Percentiles rank a stretch among this genome's conserved stretches.
These are phyloP conservation scores for Plasmopara halstedii DNA, from an alignment of 352 stramenopile genomes.

Conservation along the genomic window DNA sequence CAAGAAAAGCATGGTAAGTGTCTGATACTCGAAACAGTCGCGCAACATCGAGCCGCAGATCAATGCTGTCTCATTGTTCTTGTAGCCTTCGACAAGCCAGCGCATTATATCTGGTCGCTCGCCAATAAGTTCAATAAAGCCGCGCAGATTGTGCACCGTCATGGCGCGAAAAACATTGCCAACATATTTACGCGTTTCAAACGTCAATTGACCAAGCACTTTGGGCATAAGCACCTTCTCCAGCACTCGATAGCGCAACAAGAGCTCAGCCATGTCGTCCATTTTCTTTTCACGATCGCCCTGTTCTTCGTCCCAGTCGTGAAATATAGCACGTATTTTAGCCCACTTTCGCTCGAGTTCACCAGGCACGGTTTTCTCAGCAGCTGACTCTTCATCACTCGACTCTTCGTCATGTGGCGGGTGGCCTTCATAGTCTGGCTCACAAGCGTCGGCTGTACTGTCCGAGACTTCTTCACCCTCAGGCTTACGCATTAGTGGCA, in stretches of 20 bases:
- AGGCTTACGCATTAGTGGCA: constrained; percentile 14
- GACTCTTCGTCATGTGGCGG: constrained; percentile 37
- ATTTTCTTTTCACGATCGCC: constrained; percentile 70
- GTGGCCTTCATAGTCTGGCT: constrained; percentile 21
- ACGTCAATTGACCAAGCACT: constrained; percentile 62
- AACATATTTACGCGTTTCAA: constrained; percentile 80
- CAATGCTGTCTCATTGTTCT: constrained; percentile 59
- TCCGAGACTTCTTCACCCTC: constrained; percentile 16
- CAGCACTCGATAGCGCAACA: constrained; percentile 62
- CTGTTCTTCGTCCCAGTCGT: constrained; percentile 67
- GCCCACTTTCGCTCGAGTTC: constrained; percentile 67
- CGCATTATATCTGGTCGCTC: constrained; percentile 62
- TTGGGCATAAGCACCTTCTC: constrained; percentile 70
- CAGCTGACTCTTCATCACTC: constrained; percentile 44
- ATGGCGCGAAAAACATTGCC: constrained; percentile 69
- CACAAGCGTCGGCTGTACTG: constrained; percentile 15
- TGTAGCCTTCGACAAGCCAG: constrained; percentile 69
- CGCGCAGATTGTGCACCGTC: constrained; percentile 58
- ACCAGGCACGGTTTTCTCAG: constrained; percentile 57
- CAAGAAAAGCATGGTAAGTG: constrained; percentile 53
- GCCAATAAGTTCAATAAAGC: constrained; percentile 52
- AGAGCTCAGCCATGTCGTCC: constrained; percentile 67
- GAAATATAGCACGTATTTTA: constrained; percentile 68
- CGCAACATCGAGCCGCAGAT: constrained; percentile 76
- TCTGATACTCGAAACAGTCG: constrained; percentile 68